These are phyloP conservation scores for Intubia oerlemansii DNA, from an alignment of 2,329 filamentous ascomycete genomes.

Conservation along the genomic window DNA sequence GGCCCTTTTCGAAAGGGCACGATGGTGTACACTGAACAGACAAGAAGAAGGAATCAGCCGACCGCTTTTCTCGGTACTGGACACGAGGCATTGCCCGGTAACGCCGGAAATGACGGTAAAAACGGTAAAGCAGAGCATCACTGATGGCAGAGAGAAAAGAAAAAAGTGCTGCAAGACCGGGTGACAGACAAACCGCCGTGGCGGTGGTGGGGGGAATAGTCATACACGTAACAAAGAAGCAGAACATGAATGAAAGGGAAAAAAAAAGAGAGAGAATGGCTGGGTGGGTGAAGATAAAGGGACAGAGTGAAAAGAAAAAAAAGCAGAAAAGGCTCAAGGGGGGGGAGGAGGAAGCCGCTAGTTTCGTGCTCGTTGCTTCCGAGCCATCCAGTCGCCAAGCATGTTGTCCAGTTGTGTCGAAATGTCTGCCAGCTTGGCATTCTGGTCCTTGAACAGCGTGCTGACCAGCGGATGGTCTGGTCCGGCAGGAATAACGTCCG, in stretches of 20 bases:
- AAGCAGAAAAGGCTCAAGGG: not conserved
- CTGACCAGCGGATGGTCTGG: slow-evolving; percentile 72
- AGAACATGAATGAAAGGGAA: too few species aligned
- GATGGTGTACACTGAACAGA: too few species aligned
- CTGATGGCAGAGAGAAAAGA: not conserved
- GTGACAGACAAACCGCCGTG: too few species aligned
- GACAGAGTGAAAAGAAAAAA: not conserved
- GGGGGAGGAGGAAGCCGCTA: too few species aligned
- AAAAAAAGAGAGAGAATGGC: slow-evolving; percentile 1
- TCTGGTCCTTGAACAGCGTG: slow-evolving; percentile 68
- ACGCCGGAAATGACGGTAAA: too few species aligned
- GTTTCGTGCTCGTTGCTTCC: slow-evolving; percentile 33
- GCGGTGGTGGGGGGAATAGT: slow-evolving; percentile 8
- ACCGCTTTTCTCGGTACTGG: too few species aligned
- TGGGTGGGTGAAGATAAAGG: too few species aligned
- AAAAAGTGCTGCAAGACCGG: too few species aligned
- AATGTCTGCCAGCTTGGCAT: slow-evolving; percentile 68
- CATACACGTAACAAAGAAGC: slow-evolving; percentile 3
- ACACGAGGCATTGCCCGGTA: too few species aligned
- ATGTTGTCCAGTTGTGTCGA: slow-evolving; percentile 72
- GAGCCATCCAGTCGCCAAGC: slow-evolving; percentile 61
- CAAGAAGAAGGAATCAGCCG: too few species aligned
- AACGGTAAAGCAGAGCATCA: too few species aligned
- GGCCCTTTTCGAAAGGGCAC: too few species aligned
- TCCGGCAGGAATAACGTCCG: slow-evolving; percentile 55